Percentiles rank a stretch among this genome's conserved stretches.
These are phyloP conservation scores for Neurospora sp. DNA, from an alignment of 495 filamentous ascomycete genomes.

Conservation along the genomic window DNA sequence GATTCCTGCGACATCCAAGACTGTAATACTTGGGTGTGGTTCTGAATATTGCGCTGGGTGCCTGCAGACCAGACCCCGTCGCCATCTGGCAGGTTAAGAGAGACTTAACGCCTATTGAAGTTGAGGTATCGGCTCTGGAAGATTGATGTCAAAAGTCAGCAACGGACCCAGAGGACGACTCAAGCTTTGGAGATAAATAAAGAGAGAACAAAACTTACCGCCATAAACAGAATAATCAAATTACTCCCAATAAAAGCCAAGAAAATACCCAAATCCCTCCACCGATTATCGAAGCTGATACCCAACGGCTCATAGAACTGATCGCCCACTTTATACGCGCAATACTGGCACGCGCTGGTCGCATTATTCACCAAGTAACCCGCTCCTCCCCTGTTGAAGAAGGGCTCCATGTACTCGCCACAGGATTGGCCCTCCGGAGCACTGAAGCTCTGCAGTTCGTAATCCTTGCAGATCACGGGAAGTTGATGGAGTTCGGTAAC, in stretches of 20 bases:
- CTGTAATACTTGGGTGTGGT: too few relatives aligned
- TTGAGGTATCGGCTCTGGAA: slow-evolving; percentile 51
- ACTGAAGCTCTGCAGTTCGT: slow-evolving; percentile 52
- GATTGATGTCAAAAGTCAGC: too few relatives aligned
- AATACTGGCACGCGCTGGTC: slow-evolving; percentile 60
- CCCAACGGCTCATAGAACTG: slow-evolving; percentile 61
- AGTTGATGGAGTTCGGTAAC: slow-evolving; percentile 60
- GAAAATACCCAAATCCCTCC: slow-evolving; percentile 75
- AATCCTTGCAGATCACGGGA: slow-evolving; percentile 44
- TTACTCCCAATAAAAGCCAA: slow-evolving; percentile 65
- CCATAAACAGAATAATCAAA: slow-evolving; percentile 62
- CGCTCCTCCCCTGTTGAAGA: slow-evolving; percentile 51
- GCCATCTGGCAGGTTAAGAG: not conserved
- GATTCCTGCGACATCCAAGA: too few relatives aligned
- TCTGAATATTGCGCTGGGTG: too few relatives aligned
- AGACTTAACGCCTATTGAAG: slow-evolving; percentile 48
- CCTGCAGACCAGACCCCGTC: not conserved
- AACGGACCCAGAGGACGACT: too few relatives aligned
- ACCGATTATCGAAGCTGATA: slow-evolving; percentile 55
- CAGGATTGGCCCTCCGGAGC: slow-evolving; percentile 47
- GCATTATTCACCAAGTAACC: slow-evolving; percentile 61
- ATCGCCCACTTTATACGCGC: slow-evolving; percentile 66
- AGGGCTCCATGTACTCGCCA: slow-evolving; percentile 61
- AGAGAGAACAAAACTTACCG: slow-evolving; percentile 34
- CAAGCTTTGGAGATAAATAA: slow-evolving; percentile 3